Base-by-base conservation (phyloP, 2,329 filamentous ascomycete genomes). In the Byssoonygena ceratinophila region DNA sequence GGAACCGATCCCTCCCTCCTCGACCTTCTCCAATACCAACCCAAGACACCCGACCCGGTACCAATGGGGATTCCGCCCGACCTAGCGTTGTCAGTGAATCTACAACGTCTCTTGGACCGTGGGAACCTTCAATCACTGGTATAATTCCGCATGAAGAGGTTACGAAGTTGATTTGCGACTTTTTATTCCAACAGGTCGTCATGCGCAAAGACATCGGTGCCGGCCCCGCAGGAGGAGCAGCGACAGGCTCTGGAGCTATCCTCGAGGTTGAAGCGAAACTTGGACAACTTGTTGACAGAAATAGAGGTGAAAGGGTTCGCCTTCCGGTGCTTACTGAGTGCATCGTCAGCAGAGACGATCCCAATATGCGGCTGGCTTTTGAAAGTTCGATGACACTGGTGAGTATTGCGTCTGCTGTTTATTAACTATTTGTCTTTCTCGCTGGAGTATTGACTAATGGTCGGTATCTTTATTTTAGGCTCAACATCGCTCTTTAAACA, bases 221-320 rank as follows among this genome's bases (percentile, higher is more conserved):
- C 34, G 76, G 65, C 1, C 70, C 76, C 52, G 71, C 75, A 9
- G 64, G 69, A 20, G 68, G 76, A 29, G 81, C 85, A 59, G 78
- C 85, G 18, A 68, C 73, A 14, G 77, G 78, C 48, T 76, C 79
- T 14, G 81, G 81, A 5, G 83, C 89, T 12, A 79, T 87, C 55
- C 82, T 96, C 50, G 92, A 98, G 68, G 86, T 98, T 51, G 92
- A 98, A 71, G 92, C 89, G 8, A 97, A 97, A 68, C 75, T 97
- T 45, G 92, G 92, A 16, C 84, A 82, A 23, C 76, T 97, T 12
- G 79, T 91, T 53, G 83, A 87, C 65, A 82, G 81, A 63, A 79
- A 83, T 55, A 85, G 81, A 5, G 80, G 84, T 53, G 75, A 82
- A 44, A 78, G 87, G n/a, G 72, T 90, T 23, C 72, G 77, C 8